Conservation (phyloP, 2,329 filamentous ascomycete genomes). For the Chrysoporthe austroafricana region DNA sequence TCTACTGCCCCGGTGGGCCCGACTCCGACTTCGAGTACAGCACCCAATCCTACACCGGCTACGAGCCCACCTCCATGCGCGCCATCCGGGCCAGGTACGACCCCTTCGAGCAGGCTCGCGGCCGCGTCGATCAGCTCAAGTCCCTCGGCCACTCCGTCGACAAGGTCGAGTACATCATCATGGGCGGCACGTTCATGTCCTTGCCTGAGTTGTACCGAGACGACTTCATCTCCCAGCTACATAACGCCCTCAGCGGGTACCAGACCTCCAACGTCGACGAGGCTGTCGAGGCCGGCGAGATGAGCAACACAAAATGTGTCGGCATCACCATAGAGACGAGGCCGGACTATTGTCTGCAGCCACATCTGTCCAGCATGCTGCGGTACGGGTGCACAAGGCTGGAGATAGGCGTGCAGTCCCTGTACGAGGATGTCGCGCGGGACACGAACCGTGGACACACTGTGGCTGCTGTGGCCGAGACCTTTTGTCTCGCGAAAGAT, state of each 20-base stretch:
- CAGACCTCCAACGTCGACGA: conserved; percentile 94
- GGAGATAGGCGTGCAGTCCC: conserved; percentile 92
- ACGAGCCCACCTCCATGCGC: conserved; percentile 98
- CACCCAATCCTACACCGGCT: conserved; percentile 97
- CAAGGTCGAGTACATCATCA: conserved; percentile 99
- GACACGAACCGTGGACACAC: conserved; percentile 98
- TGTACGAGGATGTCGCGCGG: conserved; percentile 97
- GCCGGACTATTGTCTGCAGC: conserved; percentile 94
- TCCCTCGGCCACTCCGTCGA: conserved; percentile 95
- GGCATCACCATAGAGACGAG: conserved; percentile 98
- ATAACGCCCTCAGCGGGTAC: conserved; percentile 96
- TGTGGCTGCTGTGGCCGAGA: conserved; percentile 92
- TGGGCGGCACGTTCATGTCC: conserved; percentile 99
- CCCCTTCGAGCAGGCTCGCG: conserved; percentile 94
- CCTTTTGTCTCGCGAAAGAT: conserved; percentile 96
- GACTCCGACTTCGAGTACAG: conserved; percentile 99
- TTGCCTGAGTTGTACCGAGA: conserved; percentile 86
- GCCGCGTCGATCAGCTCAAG: conserved; percentile 95
- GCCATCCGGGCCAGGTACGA: conserved; percentile 97
- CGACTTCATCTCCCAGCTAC: conserved; percentile 90
- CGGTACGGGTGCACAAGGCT: conserved; percentile 96
- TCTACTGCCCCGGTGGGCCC: conserved; percentile 96
- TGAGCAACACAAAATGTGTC: conserved; percentile 97
- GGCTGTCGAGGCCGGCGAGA: conserved; percentile 89
- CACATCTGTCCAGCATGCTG: conserved; percentile 94